Evolutionary conservation across 2,329 filamentous ascomycete genomes (phyloP).

Genomic region (Dryadomyces quercivorus): DNA sequence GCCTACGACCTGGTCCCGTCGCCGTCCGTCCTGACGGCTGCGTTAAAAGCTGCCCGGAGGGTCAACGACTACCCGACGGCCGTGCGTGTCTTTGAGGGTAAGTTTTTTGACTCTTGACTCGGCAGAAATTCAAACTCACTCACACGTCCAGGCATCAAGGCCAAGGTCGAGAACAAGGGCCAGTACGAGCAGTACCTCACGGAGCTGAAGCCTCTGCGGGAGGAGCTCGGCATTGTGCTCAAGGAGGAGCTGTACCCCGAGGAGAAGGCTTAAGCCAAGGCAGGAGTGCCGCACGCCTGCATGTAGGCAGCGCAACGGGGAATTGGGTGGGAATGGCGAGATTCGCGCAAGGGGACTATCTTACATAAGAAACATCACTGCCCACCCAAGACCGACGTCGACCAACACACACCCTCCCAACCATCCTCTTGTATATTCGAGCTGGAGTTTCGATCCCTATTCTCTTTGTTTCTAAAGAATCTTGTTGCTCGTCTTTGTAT

Average conservation of each 20-base stretch:
- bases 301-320: neutral
- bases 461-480: neutral
- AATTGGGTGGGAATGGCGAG: too few relatives aligned
- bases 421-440: conserved; percentile 1
- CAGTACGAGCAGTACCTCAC: conserved; percentile 96
- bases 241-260: conserved; percentile 85
- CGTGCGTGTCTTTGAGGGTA: conserved; percentile 97
- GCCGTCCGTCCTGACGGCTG: conserved; percentile 77
- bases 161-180: conserved; percentile 96
- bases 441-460: neutral
- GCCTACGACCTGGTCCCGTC: conserved; percentile 99
- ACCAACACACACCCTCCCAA: neutral
- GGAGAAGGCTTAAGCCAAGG: conserved; percentile 8
- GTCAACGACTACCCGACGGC: conserved; percentile 99
- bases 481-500: too few relatives aligned
- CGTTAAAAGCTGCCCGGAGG: conserved; percentile 83
- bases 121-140: neutral
- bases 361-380: too few relatives aligned
- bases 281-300: neutral
- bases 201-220: conserved; percentile 82
- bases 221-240: conserved; percentile 83
- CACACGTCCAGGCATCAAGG: conserved; percentile 66
- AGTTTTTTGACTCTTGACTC: too few relatives aligned
- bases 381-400: neutral
- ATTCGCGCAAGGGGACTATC: too few relatives aligned